Percentiles rank a stretch among this genome's conserved stretches.
Evolutionary conservation across 805 yeast species (phyloP).

Genomic region (Zygosaccharomyces gambellarensis): DNA sequence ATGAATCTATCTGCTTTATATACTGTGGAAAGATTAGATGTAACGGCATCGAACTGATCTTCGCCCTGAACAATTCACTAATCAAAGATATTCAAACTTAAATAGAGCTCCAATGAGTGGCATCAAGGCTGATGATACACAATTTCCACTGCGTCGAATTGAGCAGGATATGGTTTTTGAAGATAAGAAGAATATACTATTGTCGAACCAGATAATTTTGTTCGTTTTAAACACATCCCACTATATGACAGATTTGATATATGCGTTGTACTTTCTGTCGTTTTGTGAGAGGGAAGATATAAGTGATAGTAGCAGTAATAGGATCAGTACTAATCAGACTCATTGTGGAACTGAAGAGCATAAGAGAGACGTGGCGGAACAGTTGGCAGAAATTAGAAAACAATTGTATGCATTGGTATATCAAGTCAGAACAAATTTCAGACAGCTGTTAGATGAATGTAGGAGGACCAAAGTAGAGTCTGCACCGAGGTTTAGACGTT

Average conservation of each 20-base stretch:
- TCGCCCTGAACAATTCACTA: neutral
- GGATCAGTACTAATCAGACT: neutral
- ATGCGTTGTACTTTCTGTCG: constrained; percentile 18
- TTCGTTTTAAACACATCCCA: constrained; percentile 21
- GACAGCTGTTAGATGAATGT: constrained; percentile 13
- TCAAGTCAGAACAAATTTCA: constrained; percentile 13
- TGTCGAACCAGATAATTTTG: constrained; percentile 18
- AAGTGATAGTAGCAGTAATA: neutral
- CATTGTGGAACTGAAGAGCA: constrained; percentile 3
- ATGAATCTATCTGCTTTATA: neutral
- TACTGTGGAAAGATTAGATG: neutral
- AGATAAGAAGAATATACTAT: constrained; percentile 13
- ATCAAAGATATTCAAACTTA: neutral
- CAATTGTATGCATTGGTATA: constrained; percentile 12
- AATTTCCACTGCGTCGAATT: neutral
- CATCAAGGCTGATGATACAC: neutral
- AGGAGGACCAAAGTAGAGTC: constrained; percentile 12
- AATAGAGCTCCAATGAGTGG: neutral
- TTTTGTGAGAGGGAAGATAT: constrained; percentile 10
- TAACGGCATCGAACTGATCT: neutral
- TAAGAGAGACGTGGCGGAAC: constrained; percentile 7
- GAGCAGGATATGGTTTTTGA: constrained; percentile 7
- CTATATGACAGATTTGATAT: constrained; percentile 25
- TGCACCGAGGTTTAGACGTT: constrained; percentile 13
- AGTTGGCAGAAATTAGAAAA: constrained; percentile 13